Percentiles rank a stretch among this genome's conserved stretches.
These are phyloP conservation scores for Pittosporum tobira DNA, from an alignment of 129 eudicot genomes.

Conservation along the genomic window DNA sequence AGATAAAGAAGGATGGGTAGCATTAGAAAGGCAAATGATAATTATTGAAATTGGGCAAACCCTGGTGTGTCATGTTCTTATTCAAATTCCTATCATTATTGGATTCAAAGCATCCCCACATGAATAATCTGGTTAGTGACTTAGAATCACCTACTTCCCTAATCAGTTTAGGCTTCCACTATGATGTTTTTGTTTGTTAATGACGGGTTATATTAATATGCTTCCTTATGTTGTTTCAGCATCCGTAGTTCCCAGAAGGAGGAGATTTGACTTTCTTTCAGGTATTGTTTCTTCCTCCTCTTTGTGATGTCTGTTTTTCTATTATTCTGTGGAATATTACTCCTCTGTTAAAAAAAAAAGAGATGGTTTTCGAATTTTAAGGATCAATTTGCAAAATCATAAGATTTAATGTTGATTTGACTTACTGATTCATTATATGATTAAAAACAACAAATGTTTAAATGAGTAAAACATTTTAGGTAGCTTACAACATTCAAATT, in stretches of 20 bases:
- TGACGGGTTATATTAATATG: neutral
- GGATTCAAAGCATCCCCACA: neutral
- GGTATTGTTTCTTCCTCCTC: slow-evolving; percentile 24
- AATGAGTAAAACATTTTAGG: too few relatives aligned
- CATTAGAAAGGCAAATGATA: too few relatives aligned
- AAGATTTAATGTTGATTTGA: too few relatives aligned
- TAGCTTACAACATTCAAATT: too few relatives aligned
- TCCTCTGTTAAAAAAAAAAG: too few relatives aligned
- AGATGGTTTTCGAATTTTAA: too few relatives aligned
- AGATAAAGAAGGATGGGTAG: too few relatives aligned
- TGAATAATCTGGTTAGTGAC: neutral
- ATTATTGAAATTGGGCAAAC: neutral
- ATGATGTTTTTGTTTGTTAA: neutral
- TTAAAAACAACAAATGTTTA: too few relatives aligned
- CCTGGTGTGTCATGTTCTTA: neutral
- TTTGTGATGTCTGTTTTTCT: neutral
- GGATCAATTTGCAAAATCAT: too few relatives aligned
- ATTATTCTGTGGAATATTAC: neutral
- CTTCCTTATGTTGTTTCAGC: slow-evolving; percentile 42
- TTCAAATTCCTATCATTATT: neutral
- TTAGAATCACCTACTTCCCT: neutral
- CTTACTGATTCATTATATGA: too few relatives aligned
- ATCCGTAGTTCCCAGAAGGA: slow-evolving; percentile 38
- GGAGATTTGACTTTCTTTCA: slow-evolving; percentile 69
- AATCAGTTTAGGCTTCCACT: neutral